These are phyloP conservation scores for Hura crepitans DNA, from an alignment of 441 rosid species.

Conservation along the genomic window DNA sequence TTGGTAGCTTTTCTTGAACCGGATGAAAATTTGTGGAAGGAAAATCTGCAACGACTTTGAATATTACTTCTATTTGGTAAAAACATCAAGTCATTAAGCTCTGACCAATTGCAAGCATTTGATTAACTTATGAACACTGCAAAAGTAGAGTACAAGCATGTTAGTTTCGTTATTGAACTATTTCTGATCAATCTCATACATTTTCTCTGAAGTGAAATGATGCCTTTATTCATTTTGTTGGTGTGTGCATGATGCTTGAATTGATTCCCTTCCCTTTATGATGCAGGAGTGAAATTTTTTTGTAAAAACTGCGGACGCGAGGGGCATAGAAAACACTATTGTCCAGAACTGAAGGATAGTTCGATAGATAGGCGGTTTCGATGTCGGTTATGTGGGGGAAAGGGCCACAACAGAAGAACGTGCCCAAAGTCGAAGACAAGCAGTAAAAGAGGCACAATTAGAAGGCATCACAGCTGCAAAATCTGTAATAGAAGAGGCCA, in stretches of 20 bases:
- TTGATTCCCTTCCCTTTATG: background rate
- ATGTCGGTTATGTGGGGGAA: conserved; percentile 66
- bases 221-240: background rate
- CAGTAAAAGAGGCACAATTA: conserved; percentile 26
- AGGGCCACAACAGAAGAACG: conserved; percentile 81
- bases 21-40: background rate
- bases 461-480: conserved; percentile 40
- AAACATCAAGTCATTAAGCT: background rate
- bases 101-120: background rate
- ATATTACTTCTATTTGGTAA: background rate
- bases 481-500: conserved; percentile 62
- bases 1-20: background rate
- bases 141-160: background rate
- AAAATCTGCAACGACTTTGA: background rate
- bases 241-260: background rate
- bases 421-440: conserved; percentile 42
- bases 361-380: conserved; percentile 43
- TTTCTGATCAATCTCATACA: background rate
- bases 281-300: conserved; percentile 65
- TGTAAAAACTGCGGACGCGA: conserved; percentile 71
- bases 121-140: background rate
- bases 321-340: conserved; percentile 86
- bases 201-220: conserved; percentile 4
- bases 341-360: conserved; percentile 60
- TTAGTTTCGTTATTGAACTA: background rate